A percentile compares a stretch with the other conserved stretches of the same genome.
phyloP scores from a whole-genome alignment of 1,284 basidiomycete genomes.

The Rhodotorula sp. region DNA sequence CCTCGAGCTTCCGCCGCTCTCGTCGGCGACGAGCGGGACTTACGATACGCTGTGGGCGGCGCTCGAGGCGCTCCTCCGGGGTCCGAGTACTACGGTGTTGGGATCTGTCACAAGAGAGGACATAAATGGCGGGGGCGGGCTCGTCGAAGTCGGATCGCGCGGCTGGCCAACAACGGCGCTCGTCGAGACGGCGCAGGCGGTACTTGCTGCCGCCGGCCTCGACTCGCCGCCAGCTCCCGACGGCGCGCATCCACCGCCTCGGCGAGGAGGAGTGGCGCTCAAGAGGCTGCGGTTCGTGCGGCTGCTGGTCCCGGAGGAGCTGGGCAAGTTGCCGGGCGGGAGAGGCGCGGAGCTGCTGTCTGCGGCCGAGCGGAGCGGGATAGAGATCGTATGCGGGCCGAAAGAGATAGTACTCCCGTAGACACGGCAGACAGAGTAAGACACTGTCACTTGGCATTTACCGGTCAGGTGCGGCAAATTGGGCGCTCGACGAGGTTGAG shows the following conservation, averaged over 20 bases:
- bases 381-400: constrained; percentile 4
- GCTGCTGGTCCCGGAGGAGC: constrained; percentile 1
- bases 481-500: not conserved
- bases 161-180: not conserved
- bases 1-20: constrained; percentile 19
- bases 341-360: not conserved
- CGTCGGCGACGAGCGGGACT: not conserved
- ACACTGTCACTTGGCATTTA: too few relatives aligned
- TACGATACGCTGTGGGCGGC: constrained; percentile 13
- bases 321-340: constrained; percentile 1
- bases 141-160: not conserved
- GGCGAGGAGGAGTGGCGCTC: not conserved
- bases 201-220: constrained; percentile 2
- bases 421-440: not conserved
- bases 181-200: constrained; percentile 3
- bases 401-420: not conserved
- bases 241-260: too few relatives aligned
- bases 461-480: not conserved
- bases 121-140: not conserved
- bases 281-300: constrained; percentile 1
- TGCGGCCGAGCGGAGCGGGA: not conserved
- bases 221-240: not conserved
- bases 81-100: not conserved
- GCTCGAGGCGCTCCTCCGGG: not conserved
- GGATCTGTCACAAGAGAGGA: not conserved